Percentiles rank a stretch among this genome's conserved stretches.
These are phyloP conservation scores for Fusarium buxicola DNA, from an alignment of 2,329 filamentous ascomycete species.

Conservation along the genomic window DNA sequence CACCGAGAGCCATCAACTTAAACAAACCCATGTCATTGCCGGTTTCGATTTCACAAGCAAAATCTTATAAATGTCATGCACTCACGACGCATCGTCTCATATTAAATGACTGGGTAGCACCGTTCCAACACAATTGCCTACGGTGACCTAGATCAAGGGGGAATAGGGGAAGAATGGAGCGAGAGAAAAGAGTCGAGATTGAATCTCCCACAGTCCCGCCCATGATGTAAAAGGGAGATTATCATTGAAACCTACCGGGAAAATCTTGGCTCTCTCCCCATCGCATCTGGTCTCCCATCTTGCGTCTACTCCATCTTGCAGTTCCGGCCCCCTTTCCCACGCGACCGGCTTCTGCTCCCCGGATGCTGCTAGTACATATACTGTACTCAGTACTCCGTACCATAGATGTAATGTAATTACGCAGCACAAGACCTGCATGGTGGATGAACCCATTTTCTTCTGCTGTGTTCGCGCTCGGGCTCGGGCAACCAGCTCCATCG, in stretches of 20 bases:
- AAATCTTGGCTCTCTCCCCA: slow-evolving; percentile 28
- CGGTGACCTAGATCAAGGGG: slow-evolving; percentile 10
- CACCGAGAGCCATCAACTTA: not conserved
- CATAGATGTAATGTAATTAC: slow-evolving; percentile 8
- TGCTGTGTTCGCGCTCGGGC: slow-evolving; percentile 17
- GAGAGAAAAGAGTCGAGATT: slow-evolving; percentile 34
- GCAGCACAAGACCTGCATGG: slow-evolving; percentile 3
- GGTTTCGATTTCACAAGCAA: not conserved
- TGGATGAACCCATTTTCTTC: slow-evolving; percentile 15
- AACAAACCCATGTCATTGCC: not conserved
- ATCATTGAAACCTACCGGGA: slow-evolving; percentile 27
- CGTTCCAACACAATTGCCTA: slow-evolving; percentile 20
- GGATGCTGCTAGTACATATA: slow-evolving; percentile 30
- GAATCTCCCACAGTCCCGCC: slow-evolving; percentile 20
- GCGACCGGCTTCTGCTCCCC: slow-evolving; percentile 34
- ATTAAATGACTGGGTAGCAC: slow-evolving; percentile 30
- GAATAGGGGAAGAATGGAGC: slow-evolving; percentile 17
- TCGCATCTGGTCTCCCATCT: slow-evolving; percentile 32
- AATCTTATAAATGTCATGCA: slow-evolving; percentile 8
- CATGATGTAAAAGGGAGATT: slow-evolving; percentile 9
- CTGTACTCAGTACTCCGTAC: slow-evolving; percentile 11
- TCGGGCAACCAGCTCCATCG: slow-evolving; percentile 8
- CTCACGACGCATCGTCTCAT: slow-evolving; percentile 6
- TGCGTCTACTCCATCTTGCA: slow-evolving; percentile 27
- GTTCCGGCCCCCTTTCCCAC: slow-evolving; percentile 21